Evolutionary conservation across 768 basidiomycete genomes (phyloP).

Genomic region (Suillus subluteus): DNA sequence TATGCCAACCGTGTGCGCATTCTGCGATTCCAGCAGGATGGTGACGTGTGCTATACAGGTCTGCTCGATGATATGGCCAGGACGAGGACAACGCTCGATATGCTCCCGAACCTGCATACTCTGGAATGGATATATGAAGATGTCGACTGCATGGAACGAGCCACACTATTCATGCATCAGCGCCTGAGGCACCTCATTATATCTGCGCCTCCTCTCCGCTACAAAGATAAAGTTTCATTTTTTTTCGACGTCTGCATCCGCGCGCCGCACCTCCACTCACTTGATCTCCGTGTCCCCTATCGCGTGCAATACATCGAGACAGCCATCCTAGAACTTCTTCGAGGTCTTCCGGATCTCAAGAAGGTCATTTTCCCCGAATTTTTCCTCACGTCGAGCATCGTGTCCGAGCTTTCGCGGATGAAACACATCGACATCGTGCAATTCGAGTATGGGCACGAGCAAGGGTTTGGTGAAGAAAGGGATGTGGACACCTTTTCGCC

Average conservation of each 20-base stretch:
- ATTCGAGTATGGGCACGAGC: conserved; percentile 52
- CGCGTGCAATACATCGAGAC: conserved; percentile 46
- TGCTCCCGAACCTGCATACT: conserved; percentile 57
- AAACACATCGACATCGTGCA: conserved; percentile 50
- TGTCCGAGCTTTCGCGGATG: conserved; percentile 50
- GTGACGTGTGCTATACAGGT: conserved; percentile 19
- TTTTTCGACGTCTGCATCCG: conserved; percentile 48
- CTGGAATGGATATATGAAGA: conserved; percentile 48
- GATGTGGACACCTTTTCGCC: conserved; percentile 53
- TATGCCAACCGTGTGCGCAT: conserved; percentile 56
- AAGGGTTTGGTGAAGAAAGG: conserved; percentile 48
- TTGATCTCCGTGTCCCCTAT: conserved; percentile 50
- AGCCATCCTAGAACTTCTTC: conserved; percentile 43
- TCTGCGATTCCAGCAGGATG: conserved; percentile 27
- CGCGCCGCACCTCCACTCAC: conserved; percentile 51
- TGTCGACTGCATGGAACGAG: conserved; percentile 35
- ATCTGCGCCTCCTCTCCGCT: conserved; percentile 29
- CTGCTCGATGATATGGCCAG: conserved; percentile 56
- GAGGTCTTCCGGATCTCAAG: conserved; percentile 46
- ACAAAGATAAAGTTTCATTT: conserved; percentile 20
- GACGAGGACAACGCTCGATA: conserved; percentile 53
- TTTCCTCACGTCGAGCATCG: conserved; percentile 47
- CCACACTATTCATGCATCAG: conserved; percentile 61
- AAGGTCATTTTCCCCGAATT: conserved; percentile 56
- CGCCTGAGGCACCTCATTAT: conserved; percentile 45